Percentiles rank a stretch among this genome's conserved stretches.
These are phyloP conservation scores for Tagetes patula DNA, from an alignment of 129 eudicot genomes.

Conservation along the genomic window DNA sequence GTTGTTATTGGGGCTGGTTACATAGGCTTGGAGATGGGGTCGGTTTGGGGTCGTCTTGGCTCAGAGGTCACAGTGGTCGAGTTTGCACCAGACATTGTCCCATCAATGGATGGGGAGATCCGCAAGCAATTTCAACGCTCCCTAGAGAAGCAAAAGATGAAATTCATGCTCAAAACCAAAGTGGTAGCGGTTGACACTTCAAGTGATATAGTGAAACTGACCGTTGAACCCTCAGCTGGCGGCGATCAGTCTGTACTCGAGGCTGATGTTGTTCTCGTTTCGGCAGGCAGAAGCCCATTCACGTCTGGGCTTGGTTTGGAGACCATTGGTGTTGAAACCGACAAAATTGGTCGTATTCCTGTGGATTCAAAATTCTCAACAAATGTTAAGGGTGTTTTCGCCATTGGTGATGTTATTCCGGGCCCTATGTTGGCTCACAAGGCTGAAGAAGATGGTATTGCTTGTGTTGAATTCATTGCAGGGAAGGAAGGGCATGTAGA, in stretches of 20 bases:
- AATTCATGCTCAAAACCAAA: slow-evolving; percentile 10
- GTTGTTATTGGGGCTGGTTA: slow-evolving; percentile 15
- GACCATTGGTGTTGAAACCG: slow-evolving; percentile 12
- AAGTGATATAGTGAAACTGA: slow-evolving; percentile 7
- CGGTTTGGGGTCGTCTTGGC: slow-evolving; percentile 11
- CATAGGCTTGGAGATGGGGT: slow-evolving; percentile 21
- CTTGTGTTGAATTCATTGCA: slow-evolving; percentile 16
- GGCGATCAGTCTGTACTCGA: slow-evolving; percentile 12
- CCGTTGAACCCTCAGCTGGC: slow-evolving; percentile 15
- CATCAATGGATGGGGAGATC: slow-evolving; percentile 7
- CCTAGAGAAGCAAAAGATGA: slow-evolving; percentile 12
- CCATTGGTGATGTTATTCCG: slow-evolving; percentile 17
- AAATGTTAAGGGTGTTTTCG: slow-evolving; percentile 7
- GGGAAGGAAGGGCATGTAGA: slow-evolving; percentile 17
- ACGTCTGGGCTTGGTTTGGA: slow-evolving; percentile 15
- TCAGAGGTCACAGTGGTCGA: slow-evolving; percentile 14
- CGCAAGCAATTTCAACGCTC: slow-evolving; percentile 20
- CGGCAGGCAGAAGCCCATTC: slow-evolving; percentile 10
- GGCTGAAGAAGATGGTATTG: slow-evolving; percentile 20
- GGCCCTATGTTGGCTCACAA: slow-evolving; percentile 18
- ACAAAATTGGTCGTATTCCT: slow-evolving; percentile 15
- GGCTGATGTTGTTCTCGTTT: slow-evolving; percentile 13
- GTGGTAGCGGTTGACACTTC: slow-evolving; percentile 14
- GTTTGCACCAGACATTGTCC: slow-evolving; percentile 18
- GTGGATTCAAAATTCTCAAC: slow-evolving; percentile 13